Evolutionary conservation across 805 yeast species (phyloP).

Genomic region (Zygosaccharomyces siamensis): DNA sequence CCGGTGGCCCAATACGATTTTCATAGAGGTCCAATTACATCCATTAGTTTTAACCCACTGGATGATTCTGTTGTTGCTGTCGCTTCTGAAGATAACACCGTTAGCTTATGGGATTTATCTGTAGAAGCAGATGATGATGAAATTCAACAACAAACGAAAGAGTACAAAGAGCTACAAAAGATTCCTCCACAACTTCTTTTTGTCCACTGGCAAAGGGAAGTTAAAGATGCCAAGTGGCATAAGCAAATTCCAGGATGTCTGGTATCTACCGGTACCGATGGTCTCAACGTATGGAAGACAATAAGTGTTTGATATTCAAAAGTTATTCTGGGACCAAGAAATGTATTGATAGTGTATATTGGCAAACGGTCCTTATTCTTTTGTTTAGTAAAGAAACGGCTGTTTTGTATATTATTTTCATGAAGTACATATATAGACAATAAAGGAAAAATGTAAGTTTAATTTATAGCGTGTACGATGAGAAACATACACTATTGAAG

Average conservation of each 20-base stretch:
- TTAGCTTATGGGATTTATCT: constrained; percentile 95
- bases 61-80: constrained; percentile 96
- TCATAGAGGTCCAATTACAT: constrained; percentile 90
- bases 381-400: background rate
- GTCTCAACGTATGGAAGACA: constrained; percentile 92
- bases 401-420: background rate
- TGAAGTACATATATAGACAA: background rate
- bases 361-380: background rate
- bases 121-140: constrained; percentile 99
- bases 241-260: constrained; percentile 93
- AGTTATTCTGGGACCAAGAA: background rate
- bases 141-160: constrained; percentile 76
- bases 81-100: constrained; percentile 94
- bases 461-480: background rate
- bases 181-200: constrained; percentile 94
- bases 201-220: constrained; percentile 97
- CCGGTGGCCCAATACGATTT: constrained; percentile 95
- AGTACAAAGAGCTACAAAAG: constrained; percentile 72
- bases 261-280: constrained; percentile 93
- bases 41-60: constrained; percentile 88
- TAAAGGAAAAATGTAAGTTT: background rate
- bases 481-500: background rate
- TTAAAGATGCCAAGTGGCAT: constrained; percentile 98
- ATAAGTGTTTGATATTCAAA: constrained; percentile 62
- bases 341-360: background rate